phyloP scores from a whole-genome alignment of 805 yeast species.

The Nakazawaea peltata region DNA sequence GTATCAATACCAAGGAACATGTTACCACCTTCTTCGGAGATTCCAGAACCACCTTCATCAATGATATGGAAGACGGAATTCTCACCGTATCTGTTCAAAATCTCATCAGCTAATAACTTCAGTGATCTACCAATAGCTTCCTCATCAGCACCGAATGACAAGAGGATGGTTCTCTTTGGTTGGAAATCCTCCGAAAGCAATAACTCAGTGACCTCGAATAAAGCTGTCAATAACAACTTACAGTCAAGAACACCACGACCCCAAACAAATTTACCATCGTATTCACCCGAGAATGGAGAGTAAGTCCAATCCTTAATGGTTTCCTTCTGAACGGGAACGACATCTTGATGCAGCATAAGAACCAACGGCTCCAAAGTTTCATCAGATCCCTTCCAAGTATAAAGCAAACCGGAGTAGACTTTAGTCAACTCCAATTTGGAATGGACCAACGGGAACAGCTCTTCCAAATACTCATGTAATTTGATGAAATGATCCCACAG shows the following conservation, averaged over 20 bases:
- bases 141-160: conserved; percentile 73
- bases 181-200: conserved; percentile 40
- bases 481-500: conserved; percentile 39
- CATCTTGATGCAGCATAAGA: conserved; percentile 70
- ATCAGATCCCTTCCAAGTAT: conserved; percentile 53
- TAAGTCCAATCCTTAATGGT: conserved; percentile 52
- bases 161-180: conserved; percentile 55
- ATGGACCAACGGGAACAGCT: conserved; percentile 47
- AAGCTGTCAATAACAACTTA: conserved; percentile 55
- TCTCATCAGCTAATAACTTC: conserved; percentile 28
- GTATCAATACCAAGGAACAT: conserved; percentile 47
- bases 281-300: conserved; percentile 58
- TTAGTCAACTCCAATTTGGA: conserved; percentile 38
- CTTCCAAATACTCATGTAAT: conserved; percentile 46
- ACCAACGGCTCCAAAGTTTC: conserved; percentile 49
- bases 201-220: conserved; percentile 54
- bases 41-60: conserved; percentile 60
- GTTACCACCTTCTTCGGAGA: conserved; percentile 31
- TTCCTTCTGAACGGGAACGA: conserved; percentile 62
- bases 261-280: conserved; percentile 54
- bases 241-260: conserved; percentile 76
- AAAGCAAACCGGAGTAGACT: conserved; percentile 52
- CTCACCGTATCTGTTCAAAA: conserved; percentile 48
- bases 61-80: conserved; percentile 49
- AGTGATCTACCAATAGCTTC: conserved; percentile 69